phyloP scores from a whole-genome alignment of 805 yeast genomes.

The Barnettozyma vustinii region DNA sequence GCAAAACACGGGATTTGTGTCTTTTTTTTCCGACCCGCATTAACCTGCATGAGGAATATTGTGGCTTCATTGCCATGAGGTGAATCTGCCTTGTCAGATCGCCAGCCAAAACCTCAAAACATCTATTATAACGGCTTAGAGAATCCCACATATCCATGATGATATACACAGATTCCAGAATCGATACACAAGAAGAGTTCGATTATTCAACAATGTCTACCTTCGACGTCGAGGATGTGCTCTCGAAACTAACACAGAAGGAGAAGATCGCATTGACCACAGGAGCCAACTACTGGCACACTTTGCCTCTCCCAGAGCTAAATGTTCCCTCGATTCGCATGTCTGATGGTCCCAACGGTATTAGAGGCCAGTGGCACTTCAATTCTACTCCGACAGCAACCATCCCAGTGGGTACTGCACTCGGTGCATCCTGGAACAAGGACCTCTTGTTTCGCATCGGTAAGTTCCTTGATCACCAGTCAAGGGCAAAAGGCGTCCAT shows the following conservation, averaged over 20 bases:
- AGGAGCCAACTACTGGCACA: conserved; percentile 47
- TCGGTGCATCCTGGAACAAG: conserved; percentile 50
- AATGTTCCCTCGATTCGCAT: conserved; percentile 40
- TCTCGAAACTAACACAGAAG: conserved; percentile 9
- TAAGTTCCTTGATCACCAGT: conserved; percentile 45
- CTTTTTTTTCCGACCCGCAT: too few relatives aligned
- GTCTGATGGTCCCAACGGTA: conserved; percentile 58
- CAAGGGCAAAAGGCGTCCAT: conserved; percentile 46
- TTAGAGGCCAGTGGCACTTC: conserved; percentile 46
- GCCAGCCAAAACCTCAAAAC: too few relatives aligned
- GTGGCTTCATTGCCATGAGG: too few relatives aligned
- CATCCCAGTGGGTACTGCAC: conserved; percentile 53
- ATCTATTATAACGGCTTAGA: too few relatives aligned
- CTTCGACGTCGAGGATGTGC: conserved; percentile 17
- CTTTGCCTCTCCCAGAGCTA: conserved; percentile 27
- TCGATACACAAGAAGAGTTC: too few relatives aligned
- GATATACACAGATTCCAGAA: too few relatives aligned
- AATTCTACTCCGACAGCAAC: conserved; percentile 47
- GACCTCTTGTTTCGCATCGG: conserved; percentile 43
- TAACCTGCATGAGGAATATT: too few relatives aligned
- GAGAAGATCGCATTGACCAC: conserved; percentile 18
- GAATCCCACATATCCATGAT: too few relatives aligned
- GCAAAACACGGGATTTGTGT: too few relatives aligned
- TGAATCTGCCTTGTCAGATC: too few relatives aligned
- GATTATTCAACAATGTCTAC: too few relatives aligned